Evolutionary conservation across 2,329 filamentous ascomycete genomes (phyloP), one percentile per base, ranked within the genome.

Genomic region (Fusarium sp.): DNA sequence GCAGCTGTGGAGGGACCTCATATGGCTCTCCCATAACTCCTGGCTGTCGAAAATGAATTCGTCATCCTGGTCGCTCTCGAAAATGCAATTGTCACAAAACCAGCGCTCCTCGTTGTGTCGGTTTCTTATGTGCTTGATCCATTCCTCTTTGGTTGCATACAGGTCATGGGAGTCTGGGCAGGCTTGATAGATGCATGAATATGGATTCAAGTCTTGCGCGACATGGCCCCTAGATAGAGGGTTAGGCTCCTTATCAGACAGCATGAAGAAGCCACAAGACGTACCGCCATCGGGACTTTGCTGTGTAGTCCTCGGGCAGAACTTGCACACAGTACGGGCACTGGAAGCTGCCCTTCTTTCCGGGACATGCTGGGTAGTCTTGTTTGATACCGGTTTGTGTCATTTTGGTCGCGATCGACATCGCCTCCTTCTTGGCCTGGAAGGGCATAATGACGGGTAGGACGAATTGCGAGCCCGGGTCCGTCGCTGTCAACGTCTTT

Each of bases 61-160:
- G 37, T 67, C 43, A 18, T 33, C 39, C 20, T 41, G 16, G 22
- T 63, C 64, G 16, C 35, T 48, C 8, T 35, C 43, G 16, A 56
- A 56, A 20, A 59, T 63, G 58, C 64, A 67, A n/a, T 67, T 22
- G 27, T 67, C 64, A 37, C 64, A 67, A 24, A 57, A 35, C 64
- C 64, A 67, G 10, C 58, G 58, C 20, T 62, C n/a, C 24, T 22
- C 54, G 24, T 29, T 52, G 16, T 52, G 48, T 4, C 13, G 16
- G 24, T 10, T 29, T 18, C 11, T 29, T 29, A 52, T 52, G 10
- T 52, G 48, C 24, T 52, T 52, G 16, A 29, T 29, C 48, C 48
- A 52, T 52, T 52, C 48, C 24, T 52, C 48, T 9, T 7, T 52
- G 48, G 48, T 52, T n/a, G 48, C 24, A 29, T 52, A 52, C 48